Base-by-base conservation (phyloP, 352 stramenopile species). In the Phytophthora vignae region DNA sequence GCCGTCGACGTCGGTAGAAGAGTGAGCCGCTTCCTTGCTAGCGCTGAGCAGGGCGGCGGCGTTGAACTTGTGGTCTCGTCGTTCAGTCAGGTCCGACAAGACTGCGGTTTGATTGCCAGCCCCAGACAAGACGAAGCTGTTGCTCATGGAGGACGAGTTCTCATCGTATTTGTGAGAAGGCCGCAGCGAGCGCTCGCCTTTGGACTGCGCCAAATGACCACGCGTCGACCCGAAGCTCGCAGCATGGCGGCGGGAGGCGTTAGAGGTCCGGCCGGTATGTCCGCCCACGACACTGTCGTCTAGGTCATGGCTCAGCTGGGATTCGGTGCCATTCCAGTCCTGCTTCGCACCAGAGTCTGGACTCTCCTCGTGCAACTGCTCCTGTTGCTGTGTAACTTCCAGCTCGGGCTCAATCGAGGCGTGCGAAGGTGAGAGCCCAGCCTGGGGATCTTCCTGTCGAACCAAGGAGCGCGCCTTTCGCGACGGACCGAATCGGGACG, bases 81-180 rank as follows among this genome's bases (percentile, higher is more conserved):
- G 55, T 42, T 57, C 55, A 57, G 33, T 64, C 64, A 46, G 40
- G 33, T 76, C 31, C 17, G 55, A 38, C 46, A 56, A 61, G 10
- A 69, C 46, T 1, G 49, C 46, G 40, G 62, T 36, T 25, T 17
- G 52, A 4, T 67, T 64, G 12, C 10, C 53, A 62, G 22, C 19
- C 22, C 56, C 49, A 12, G 59, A 76, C 4, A 59, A 76, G 15
- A 64, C 56, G 53, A 79, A 63, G 33, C 68, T 76, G 57, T 79
- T 74, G 50, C 67, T 67, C 17, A 65, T 19, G 54, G 67, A 73
- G 9, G 58, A 15, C 63, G 46, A 57, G 49, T 79, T 79, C 50
- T 76, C 59, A 53, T 76, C 61, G 27, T 54, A 50, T 21, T 73
- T 22, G 19, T 12, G 33, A 11, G 57, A 50, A 25, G 21, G 25